Evolutionary conservation across 441 rosid species (phyloP).

Genomic region (Gossypium davidsonii): DNA sequence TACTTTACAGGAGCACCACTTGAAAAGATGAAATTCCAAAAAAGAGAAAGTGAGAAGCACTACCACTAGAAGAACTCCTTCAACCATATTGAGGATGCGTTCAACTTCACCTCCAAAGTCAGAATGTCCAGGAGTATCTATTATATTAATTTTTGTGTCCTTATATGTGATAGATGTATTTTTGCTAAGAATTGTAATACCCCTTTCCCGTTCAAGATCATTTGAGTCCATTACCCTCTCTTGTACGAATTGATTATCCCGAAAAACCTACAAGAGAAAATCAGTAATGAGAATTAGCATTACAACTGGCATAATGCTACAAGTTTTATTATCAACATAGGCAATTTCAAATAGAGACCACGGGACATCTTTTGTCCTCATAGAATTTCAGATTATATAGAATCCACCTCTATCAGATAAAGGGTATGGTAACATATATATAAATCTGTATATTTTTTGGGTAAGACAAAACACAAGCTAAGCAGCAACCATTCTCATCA

Average conservation of each 20-base stretch:
- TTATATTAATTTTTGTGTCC: conserved; percentile 79
- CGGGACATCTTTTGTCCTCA: too few relatives aligned
- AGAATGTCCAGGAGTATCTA: conserved; percentile 97
- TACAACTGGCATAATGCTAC: not conserved
- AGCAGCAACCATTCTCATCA: too few relatives aligned
- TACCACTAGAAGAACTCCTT: conserved; percentile 98
- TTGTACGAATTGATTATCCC: conserved; percentile 81
- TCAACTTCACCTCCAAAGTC: conserved; percentile 99
- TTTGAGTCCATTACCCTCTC: conserved; percentile 98
- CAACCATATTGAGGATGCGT: conserved; percentile 97
- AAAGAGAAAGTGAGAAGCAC: conserved; percentile 12
- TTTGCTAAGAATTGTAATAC: conserved; percentile 94
- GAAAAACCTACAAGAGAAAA: conserved; percentile 59
- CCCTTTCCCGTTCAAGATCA: conserved; percentile 94
- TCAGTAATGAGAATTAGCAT: not conserved
- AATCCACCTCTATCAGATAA: not conserved
- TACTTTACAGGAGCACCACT: not conserved
- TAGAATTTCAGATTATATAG: not conserved
- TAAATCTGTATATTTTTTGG: not conserved
- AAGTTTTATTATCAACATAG: not conserved
- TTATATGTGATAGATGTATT: conserved; percentile 87
- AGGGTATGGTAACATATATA: not conserved
- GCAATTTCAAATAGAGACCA: not conserved
- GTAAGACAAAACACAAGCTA: too few relatives aligned
- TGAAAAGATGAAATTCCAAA: not conserved